Conservation (phyloP, 495 filamentous ascomycete species). For the Sabuloglossum arenarium region DNA sequence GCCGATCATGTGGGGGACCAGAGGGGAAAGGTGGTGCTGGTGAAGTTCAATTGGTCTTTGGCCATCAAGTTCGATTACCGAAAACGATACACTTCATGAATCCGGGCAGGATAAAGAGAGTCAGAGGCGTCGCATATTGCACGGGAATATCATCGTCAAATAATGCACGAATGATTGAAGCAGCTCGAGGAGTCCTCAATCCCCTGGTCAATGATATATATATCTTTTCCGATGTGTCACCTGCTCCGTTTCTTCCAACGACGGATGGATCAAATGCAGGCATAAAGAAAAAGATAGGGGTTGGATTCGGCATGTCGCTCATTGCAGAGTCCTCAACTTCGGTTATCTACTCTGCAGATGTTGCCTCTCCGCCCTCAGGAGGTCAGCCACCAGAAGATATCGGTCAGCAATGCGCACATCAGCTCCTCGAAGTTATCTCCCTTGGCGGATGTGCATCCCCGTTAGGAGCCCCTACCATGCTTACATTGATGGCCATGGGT, state of each 20-base stretch:
- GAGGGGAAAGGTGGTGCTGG: conserved; percentile 66
- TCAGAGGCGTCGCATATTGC: conserved; percentile 83
- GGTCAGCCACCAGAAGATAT: conserved; percentile 77
- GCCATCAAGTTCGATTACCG: conserved; percentile 73
- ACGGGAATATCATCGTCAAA: conserved; percentile 78
- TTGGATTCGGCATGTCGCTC: conserved; percentile 78
- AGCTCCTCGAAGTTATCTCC: conserved; percentile 63
- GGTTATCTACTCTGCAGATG: conserved; percentile 70
- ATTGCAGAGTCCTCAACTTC: conserved; percentile 82
- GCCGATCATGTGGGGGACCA: conserved; percentile 51
- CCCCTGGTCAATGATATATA: conserved; percentile 71
- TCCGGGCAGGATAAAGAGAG: conserved; percentile 64
- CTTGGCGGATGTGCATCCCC: conserved; percentile 64
- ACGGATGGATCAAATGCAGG: conserved; percentile 30
- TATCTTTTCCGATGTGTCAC: conserved; percentile 51
- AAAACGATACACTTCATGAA: conserved; percentile 84
- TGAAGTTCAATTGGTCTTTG: conserved; percentile 79
- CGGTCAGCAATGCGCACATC: conserved; percentile 68
- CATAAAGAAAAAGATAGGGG: conserved; percentile 47
- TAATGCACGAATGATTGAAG: conserved; percentile 88
- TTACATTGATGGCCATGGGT: conserved; percentile 94
- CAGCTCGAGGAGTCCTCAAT: conserved; percentile 72
- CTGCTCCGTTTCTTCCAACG: conserved; percentile 47
- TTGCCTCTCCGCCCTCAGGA: conserved; percentile 58
- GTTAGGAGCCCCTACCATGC: conserved; percentile 43